Evolutionary conservation across 2,329 filamentous ascomycete genomes (phyloP).

Genomic region (Neonectria magnoliae): DNA sequence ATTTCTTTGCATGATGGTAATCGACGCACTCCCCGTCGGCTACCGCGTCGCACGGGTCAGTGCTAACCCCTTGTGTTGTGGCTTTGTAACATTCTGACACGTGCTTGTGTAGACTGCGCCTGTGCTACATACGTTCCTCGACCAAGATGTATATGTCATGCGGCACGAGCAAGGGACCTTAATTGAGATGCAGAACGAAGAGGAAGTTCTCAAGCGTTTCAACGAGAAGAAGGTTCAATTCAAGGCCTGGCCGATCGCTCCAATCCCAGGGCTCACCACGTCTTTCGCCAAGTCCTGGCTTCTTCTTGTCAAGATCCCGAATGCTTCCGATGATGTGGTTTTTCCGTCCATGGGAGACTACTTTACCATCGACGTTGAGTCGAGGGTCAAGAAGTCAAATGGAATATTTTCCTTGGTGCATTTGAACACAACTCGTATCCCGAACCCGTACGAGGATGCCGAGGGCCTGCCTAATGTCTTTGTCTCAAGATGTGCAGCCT

Average conservation of each 20-base stretch:
- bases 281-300: conserved; percentile 47
- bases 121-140: conserved; percentile 34
- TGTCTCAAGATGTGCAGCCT: conserved; percentile 42
- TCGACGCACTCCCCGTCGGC: not conserved
- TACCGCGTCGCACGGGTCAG: conserved; percentile 14
- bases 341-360: conserved; percentile 44
- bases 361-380: conserved; percentile 44
- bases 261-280: conserved; percentile 42
- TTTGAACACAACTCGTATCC: conserved; percentile 40
- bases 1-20: conserved; percentile 7
- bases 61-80: not conserved
- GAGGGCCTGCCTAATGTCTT: conserved; percentile 8
- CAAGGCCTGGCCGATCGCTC: conserved; percentile 45
- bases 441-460: conserved; percentile 46
- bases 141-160: conserved; percentile 38
- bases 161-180: conserved; percentile 46
- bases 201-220: conserved; percentile 34
- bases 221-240: conserved; percentile 39
- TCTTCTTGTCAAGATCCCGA: conserved; percentile 42
- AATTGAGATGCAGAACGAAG: conserved; percentile 49
- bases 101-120: conserved; percentile 14
- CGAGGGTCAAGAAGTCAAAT: conserved; percentile 28
- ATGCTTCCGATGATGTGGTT: conserved; percentile 20
- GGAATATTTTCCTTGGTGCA: conserved; percentile 40
- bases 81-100: conserved; percentile 19